Base-by-base conservation (phyloP, 371 early-diverging fungal species). In the Saksenaea vasiformis region DNA sequence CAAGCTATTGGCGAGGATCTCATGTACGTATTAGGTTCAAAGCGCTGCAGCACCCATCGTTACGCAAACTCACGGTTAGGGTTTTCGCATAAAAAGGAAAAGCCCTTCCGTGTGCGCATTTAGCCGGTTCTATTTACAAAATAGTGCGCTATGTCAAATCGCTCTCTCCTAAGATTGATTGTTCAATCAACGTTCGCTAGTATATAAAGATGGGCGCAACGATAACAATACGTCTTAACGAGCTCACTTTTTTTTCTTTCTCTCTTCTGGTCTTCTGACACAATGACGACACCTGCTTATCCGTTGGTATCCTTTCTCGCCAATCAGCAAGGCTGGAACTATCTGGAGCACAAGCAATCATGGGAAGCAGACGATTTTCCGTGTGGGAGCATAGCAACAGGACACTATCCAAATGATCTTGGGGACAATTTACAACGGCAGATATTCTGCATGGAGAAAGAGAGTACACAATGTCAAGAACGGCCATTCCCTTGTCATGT, bases 401-500 rank as follows among this genome's bases (percentile, higher is more conserved):
- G 51, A 10, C 51, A 47, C 10, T 47, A 47, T 26, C 10, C 10
- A 22, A 22, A 19, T 7, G 51, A 47, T 22, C n/a, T 11, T 22
- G 44, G 44, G 7, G 17, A 44, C 4, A 5, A 22, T 17, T 9
- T 47, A 47, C 5, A 7, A 9, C 51, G 22, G 11, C 17, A 17
- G 1, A 22, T 5, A 7, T 15, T 56, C 11, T 56, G 11, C 17
- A 5, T 34, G 14, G 13, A 28, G 19, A 1, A 13, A 7, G 34
- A 14, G 9, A n/a, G 22, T 22, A 22, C 7, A 26, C 61, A 38
- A 37, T 26, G 38, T 27, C 35, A 26, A 54, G 15, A 54, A 19
- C 65, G 71, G 27, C 71, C 69, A 0, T 73, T 68, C 56, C 56
- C 53, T 10, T 73, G 82, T 27, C 56, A 57, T 9, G 11, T 67